Base-by-base conservation (phyloP, 257 asterid species). In the Lithospermum erythrorhizon region DNA sequence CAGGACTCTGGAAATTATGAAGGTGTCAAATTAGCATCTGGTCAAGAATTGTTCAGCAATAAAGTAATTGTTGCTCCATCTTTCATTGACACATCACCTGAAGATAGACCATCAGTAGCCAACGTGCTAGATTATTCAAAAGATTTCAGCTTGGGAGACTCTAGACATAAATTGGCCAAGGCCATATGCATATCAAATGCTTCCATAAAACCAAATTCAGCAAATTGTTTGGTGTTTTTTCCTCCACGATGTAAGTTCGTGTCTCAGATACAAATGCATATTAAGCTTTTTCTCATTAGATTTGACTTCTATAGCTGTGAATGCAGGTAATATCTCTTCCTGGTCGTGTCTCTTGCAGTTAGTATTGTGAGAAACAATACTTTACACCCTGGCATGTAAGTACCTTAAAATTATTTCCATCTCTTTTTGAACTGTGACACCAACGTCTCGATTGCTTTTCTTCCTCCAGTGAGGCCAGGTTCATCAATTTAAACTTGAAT, bases 11-110 rank as follows among this genome's bases (percentile, higher is more conserved):
- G 79, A 70, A 70, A 68, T 53, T 88, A 81, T 67, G 82, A 76
- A 74, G 98, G 98, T 59, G 82, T 91, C 59, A 82, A 79, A 74
- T 78, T 91, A 80, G 82, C 57, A 70, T 86, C 95, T 64, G 98
- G 96, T 71, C 98, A 91, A 78, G 95, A 88, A 76, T 68, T 91
- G 72, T 75, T 79, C 83, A 78, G 98, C 83, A 69, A 80, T 62
- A 76, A 81, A 67, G 79, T 88, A 73, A 76, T 88, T 65, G 78
- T 88, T 72, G 87, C 84, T 72, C 90, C 98, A 30, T 81, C 93
- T 49, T 78, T 78, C 64, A 64, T 57, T 21, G 67, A 74, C 60
- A 76, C 81, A 63, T 74, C 83, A 53, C 74, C 70, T 61, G 54
- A 32, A 41, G 73, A 67, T 78, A 71, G 73, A 61, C 54, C 68